phyloP scores from a whole-genome alignment of 2,329 filamentous ascomycete species.

The Phialocephala subalpina region DNA sequence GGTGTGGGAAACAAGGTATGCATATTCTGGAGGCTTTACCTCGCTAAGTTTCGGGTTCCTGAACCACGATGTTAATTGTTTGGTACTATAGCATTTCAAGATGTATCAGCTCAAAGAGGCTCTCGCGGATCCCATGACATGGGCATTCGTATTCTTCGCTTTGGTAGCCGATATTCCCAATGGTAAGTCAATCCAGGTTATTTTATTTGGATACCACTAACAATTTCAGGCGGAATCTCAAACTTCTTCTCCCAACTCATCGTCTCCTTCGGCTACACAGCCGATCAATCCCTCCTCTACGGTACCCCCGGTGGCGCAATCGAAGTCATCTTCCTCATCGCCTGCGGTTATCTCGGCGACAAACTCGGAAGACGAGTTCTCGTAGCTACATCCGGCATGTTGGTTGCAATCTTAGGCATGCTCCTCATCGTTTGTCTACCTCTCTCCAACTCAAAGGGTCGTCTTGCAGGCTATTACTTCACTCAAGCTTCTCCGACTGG shows the following conservation, averaged over 20 bases:
- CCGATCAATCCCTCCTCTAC: slow-evolving; percentile 42
- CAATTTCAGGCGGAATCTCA: slow-evolving; percentile 55
- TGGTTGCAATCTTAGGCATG: slow-evolving; percentile 45
- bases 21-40: neutral
- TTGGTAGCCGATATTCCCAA: slow-evolving; percentile 44
- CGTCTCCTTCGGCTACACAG: slow-evolving; percentile 50
- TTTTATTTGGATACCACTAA: slow-evolving; percentile 9
- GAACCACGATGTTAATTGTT: neutral
- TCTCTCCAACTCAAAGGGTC: slow-evolving; percentile 47
- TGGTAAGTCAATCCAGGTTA: slow-evolving; percentile 28
- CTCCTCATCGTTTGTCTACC: slow-evolving; percentile 48
- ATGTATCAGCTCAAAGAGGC: slow-evolving; percentile 60
- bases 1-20: slow-evolving; percentile 57
- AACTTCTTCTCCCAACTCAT: slow-evolving; percentile 68
- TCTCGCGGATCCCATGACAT: slow-evolving; percentile 42
- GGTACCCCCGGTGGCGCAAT: slow-evolving; percentile 42
- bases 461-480: slow-evolving; percentile 48
- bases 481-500: slow-evolving; percentile 66
- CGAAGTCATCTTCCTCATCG: slow-evolving; percentile 39
- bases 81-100: slow-evolving; percentile 53
- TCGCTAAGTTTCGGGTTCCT: neutral
- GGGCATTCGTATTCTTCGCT: slow-evolving; percentile 54
- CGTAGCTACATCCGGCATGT: slow-evolving; percentile 45
- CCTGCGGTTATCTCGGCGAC: slow-evolving; percentile 40
- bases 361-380: slow-evolving; percentile 41